Conservation (phyloP, 2,329 filamentous ascomycete genomes). For the Sphaerulina populicola region DNA sequence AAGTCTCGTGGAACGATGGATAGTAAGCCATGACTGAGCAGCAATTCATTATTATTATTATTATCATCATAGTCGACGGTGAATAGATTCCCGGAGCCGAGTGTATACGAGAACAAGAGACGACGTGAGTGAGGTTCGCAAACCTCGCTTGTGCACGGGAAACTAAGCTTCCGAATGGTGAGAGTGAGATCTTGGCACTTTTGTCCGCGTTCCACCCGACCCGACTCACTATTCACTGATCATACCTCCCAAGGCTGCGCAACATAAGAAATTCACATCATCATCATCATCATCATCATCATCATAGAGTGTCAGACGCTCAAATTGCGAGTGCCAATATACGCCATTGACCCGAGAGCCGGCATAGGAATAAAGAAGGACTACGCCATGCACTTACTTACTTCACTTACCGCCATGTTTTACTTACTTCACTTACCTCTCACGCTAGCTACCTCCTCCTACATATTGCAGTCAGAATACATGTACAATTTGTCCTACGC, state of each 20-base stretch:
- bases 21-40: too few species aligned
- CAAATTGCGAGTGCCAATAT: not conserved
- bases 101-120: too few species aligned
- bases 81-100: too few species aligned
- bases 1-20: too few species aligned
- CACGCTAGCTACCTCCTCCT: not conserved
- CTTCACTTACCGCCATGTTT: too few species aligned
- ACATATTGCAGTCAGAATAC: not conserved
- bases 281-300: too few species aligned
- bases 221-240: too few species aligned
- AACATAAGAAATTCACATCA: not conserved
- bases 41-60: too few species aligned
- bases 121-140: too few species aligned
- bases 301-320: not conserved
- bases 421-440: slow-evolving; percentile 1
- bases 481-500: not conserved
- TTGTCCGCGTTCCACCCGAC: too few species aligned
- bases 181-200: not conserved
- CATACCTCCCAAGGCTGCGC: slow-evolving; percentile 1
- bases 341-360: not conserved
- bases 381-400: not conserved
- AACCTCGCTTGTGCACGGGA: not conserved
- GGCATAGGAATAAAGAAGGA: slow-evolving; percentile 3
- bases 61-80: too few species aligned
- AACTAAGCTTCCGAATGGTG: not conserved